A percentile compares a stretch with the other conserved stretches of the same genome.
Conservation (phyloP, 768 basidiomycete species). For the Kockovaella imperatae region DNA sequence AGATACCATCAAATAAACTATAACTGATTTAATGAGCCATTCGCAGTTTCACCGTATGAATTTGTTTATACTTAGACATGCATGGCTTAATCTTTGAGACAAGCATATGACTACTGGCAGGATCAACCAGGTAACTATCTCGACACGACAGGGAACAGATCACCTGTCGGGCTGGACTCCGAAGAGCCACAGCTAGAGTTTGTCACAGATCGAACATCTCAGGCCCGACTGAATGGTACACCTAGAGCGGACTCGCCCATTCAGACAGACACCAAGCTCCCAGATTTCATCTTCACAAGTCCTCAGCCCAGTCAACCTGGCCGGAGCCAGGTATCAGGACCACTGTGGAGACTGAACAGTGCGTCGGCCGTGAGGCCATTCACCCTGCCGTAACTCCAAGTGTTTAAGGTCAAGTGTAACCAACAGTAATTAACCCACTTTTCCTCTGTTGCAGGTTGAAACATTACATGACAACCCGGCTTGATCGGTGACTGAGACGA, state of each 20-base stretch:
- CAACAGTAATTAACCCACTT: slow-evolving; percentile 47
- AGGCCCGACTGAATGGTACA: slow-evolving; percentile 19
- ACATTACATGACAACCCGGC: neutral
- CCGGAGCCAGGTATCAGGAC: slow-evolving; percentile 42
- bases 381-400: slow-evolving; percentile 44
- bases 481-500: no score
- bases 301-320: slow-evolving; percentile 45
- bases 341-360: slow-evolving; percentile 44
- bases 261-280: slow-evolving; percentile 41
- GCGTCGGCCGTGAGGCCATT: slow-evolving; percentile 21
- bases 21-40: slow-evolving; percentile 79
- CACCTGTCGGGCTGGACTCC: slow-evolving; percentile 11
- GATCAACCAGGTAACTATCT: slow-evolving; percentile 75
- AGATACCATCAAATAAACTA: slow-evolving; percentile 70
- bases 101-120: slow-evolving; percentile 79
- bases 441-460: slow-evolving; percentile 18
- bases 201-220: slow-evolving; percentile 13
- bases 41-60: slow-evolving; percentile 70
- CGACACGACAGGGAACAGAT: slow-evolving; percentile 15
- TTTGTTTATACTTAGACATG: slow-evolving; percentile 70
- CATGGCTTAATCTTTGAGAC: slow-evolving; percentile 78
- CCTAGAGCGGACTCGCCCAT: slow-evolving; percentile 18
- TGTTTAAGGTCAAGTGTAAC: slow-evolving; percentile 45
- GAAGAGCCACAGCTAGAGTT: slow-evolving; percentile 7
- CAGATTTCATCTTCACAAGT: slow-evolving; percentile 51